Base-by-base conservation (phyloP, 495 filamentous ascomycete species). In the Daldinia bambusicola region DNA sequence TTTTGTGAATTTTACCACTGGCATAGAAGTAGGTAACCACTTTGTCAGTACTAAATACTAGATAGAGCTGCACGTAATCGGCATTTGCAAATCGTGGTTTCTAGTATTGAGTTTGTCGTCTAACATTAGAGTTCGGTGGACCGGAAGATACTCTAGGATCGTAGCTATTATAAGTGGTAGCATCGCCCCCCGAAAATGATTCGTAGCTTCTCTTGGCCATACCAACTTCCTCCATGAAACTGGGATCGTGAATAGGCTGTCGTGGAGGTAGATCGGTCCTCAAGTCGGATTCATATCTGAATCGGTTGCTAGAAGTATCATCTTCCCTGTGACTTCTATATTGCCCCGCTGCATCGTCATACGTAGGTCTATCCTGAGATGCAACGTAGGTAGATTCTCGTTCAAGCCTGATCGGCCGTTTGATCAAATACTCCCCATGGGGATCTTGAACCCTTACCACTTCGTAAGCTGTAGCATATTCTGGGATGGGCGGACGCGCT, bases 361-460 rank as follows among this genome's bases (percentile, higher is more conserved):
- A 60, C 10, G 30, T 36, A 60, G 22, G 63, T 14, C 22, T 37
- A n/a, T 67, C 37, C 3, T 59, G 40, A 1, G 53, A 61, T 45
- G 30, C 26, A 10, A 8, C 6, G 57, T 75, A 75, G 3, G 53
- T 50, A 7, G 69, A 50, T 14, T 78, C 72, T 4, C 70, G 74
- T 37, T 74, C 75, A 30, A 72, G 69, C 38, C 76, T 79, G n/a
- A 82, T 68, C 10, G 82, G 82, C 59, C 81, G 75, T 9, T 78
- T 77, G 61, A 84, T 80, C 53, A 79, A 79, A 61, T 84, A 86
- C 41, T 82, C 78, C 32, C 80, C 82, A n/a, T 73, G 55, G 4
- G 78, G 76, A 66, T 85, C 82, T 10, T 78, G 76, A 6, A 82
- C 81, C 34, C 82, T 76, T 37, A 85, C 78, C 32, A 83, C 79